These are phyloP conservation scores for apple (Malus domestica) DNA, from an alignment of 306 rosid species.

Conservation along the genomic window DNA sequence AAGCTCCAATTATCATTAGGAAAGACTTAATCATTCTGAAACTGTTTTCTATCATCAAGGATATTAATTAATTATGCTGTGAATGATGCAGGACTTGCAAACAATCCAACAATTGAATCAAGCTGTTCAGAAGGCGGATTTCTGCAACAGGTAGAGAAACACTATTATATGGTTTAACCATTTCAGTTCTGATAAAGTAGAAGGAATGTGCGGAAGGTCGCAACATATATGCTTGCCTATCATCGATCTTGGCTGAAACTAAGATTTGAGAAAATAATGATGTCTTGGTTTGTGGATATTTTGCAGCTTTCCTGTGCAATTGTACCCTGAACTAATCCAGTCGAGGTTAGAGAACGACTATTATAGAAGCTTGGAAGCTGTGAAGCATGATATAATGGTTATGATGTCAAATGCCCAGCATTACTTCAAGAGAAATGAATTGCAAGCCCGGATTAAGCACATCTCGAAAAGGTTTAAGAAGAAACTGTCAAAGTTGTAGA, in stretches of 20 bases:
- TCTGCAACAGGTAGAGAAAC: constrained; percentile 56
- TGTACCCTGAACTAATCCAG: constrained; percentile 60
- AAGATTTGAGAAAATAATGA: constrained; percentile 7
- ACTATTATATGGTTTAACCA: not conserved
- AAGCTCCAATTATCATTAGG: not conserved
- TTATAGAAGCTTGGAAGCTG: constrained; percentile 64
- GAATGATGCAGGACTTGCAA: constrained; percentile 37
- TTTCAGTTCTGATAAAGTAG: not conserved
- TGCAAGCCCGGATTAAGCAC: constrained; percentile 29
- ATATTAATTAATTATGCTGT: not conserved
- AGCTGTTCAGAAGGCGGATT: constrained; percentile 47
- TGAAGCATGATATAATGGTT: constrained; percentile 56
- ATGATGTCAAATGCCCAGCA: constrained; percentile 47
- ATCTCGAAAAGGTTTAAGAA: constrained; percentile 40
- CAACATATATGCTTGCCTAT: too few species aligned
- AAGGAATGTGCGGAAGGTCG: not conserved
- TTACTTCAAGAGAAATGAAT: constrained; percentile 30
- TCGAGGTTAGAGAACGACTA: constrained; percentile 53
- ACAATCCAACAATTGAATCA: constrained; percentile 46
- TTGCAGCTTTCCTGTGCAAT: constrained; percentile 59
- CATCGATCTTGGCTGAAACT: not conserved
- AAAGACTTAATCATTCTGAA: not conserved
- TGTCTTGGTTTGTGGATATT: constrained; percentile 13
- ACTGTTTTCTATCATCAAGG: constrained; percentile 11
- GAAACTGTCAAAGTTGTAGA: constrained; percentile 53